Evolutionary conservation across 441 rosid species (phyloP).

Genomic region (California macrophylla): DNA sequence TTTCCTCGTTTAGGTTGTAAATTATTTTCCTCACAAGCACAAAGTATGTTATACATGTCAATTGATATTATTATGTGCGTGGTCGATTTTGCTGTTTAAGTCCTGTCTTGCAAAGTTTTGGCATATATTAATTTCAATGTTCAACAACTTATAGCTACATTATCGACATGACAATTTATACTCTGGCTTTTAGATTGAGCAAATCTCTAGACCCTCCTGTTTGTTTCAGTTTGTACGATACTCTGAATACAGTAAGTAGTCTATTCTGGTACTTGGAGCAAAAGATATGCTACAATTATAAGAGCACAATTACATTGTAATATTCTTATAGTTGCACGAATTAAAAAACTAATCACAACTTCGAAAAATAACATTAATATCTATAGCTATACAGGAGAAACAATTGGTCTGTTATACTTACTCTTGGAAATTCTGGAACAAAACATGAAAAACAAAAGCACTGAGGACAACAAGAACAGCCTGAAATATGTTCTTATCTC

Average conservation of each 20-base stretch:
- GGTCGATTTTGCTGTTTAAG: background rate
- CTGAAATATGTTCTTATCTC: constrained; percentile 93
- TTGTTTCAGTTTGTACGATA: no score
- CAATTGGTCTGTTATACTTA: constrained; percentile 50
- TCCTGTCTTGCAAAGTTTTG: background rate
- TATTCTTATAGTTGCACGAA: background rate
- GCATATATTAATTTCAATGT: background rate
- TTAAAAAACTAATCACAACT: background rate
- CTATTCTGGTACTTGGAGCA: background rate
- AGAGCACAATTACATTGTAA: background rate
- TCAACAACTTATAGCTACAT: no score
- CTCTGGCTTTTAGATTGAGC: background rate
- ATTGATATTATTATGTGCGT: background rate
- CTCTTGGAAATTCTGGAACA: constrained; percentile 85
- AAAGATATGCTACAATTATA: background rate
- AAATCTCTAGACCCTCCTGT: background rate
- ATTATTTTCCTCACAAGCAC: background rate
- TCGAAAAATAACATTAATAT: background rate
- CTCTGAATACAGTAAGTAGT: background rate
- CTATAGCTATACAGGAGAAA: constrained; percentile 35
- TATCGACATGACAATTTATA: no score
- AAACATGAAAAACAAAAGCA: constrained; percentile 77
- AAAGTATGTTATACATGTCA: background rate
- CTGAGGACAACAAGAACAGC: constrained; percentile 84
- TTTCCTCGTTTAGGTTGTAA: background rate